Base-by-base conservation (phyloP, 345 rosid species). In the Sonneratia alba region DNA sequence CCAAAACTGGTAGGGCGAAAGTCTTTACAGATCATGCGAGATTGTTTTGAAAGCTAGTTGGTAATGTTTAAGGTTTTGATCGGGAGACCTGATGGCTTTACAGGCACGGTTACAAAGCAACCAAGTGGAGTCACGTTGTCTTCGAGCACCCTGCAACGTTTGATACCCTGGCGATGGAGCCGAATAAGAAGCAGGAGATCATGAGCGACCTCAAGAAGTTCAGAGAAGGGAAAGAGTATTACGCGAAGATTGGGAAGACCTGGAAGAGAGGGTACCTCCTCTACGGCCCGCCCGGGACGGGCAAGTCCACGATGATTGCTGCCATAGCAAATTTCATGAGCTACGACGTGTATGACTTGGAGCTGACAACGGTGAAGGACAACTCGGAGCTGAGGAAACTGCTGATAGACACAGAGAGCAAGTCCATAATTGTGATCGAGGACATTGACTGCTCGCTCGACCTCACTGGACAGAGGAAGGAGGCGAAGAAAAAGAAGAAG, bases 391-490 rank as follows among this genome's bases (percentile, higher is more conserved):
- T 77, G 53, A 73, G 64, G 70, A 73, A 68, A 66, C 68, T 77
- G 15, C 59, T 73, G 67, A 70, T 77, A 4, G 80, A 73, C 21
- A 77, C 80, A 1, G 7, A 71, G 11, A 38, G 80, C 74, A 73
- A 77, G 71, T 77, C 80, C 5, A 73, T 77, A 62, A 70, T 77
- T 18, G 77, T 77, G 38, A 73, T 77, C 6, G 80, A 77, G 55
- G 80, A 77, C 38, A 77, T 73, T 3, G 77, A 77, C 62, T 77
- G 80, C 74, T 77, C 80, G 1, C 71, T 77, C 16, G 76, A n/a
- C n/a, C n/a, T n/a, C n/a, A n/a, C n/a, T n/a, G n/a, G n/a, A n/a
- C n/a, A n/a, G n/a, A n/a, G n/a, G 72, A 19, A 66, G 72, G 16
- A 66, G 59, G 3, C 36, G 32, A 43, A 24, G 37, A 67, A 72